Percentiles rank a stretch among this genome's conserved stretches.
Conservation (phyloP, 805 yeast species). For the Priceomyces haplophilus region DNA sequence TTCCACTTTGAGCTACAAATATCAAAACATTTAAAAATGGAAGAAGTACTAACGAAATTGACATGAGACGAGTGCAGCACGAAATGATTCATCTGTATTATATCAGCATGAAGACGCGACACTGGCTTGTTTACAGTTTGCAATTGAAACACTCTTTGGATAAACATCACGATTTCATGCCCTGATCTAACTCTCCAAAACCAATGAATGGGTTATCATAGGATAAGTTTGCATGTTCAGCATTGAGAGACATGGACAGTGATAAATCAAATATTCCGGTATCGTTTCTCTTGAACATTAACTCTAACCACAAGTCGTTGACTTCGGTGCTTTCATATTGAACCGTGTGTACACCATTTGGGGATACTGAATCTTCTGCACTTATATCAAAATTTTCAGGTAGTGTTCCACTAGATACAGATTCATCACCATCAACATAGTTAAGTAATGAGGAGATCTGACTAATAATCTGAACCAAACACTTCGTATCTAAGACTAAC, state of each 20-base stretch:
- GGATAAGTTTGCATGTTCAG: background rate
- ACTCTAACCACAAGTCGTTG: background rate
- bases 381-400: too few relatives aligned
- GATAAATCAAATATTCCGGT: background rate
- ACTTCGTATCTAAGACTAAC: background rate
- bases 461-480: slow-evolving; percentile 14
- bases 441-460: slow-evolving; percentile 40
- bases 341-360: too few relatives aligned
- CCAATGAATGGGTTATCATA: background rate
- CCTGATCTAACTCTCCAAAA: background rate
- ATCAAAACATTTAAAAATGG: too few relatives aligned
- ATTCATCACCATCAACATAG: slow-evolving; percentile 45
- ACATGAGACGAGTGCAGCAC: too few relatives aligned
- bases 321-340: background rate
- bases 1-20: too few relatives aligned
- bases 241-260: background rate
- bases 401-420: slow-evolving; percentile 19
- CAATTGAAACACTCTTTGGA: too few relatives aligned
- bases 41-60: too few relatives aligned
- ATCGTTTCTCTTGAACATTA: background rate
- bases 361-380: too few relatives aligned
- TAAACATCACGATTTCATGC: background rate
- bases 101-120: too few relatives aligned
- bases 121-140: too few relatives aligned
- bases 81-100: too few relatives aligned